Evolutionary conservation across 805 yeast genomes (phyloP).

Genomic region (Candida sakaeoensis): DNA sequence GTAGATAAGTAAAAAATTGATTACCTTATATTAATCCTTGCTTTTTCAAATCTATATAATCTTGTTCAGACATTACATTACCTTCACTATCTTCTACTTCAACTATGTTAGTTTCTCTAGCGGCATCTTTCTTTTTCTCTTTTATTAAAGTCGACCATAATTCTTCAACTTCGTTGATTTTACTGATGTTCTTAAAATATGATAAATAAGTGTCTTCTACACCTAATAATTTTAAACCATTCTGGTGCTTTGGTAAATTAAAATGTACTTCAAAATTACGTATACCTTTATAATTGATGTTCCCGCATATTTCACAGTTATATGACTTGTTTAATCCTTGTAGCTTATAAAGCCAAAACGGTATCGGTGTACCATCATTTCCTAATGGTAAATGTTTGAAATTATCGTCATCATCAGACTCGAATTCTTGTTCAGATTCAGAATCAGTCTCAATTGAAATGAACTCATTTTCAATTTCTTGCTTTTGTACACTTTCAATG

Average conservation of each 20-base stretch:
- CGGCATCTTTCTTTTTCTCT: conserved; percentile 33
- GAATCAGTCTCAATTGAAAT: conserved; percentile 25
- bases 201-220: conserved; percentile 43
- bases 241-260: conserved; percentile 59
- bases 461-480: conserved; percentile 36
- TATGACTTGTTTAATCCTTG: conserved; percentile 77
- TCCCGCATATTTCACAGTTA: conserved; percentile 85
- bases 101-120: conserved; percentile 49
- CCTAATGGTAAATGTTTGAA: conserved; percentile 73
- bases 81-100: conserved; percentile 94
- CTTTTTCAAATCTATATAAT: conserved; percentile 77
- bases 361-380: conserved; percentile 88
- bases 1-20: too few relatives aligned
- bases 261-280: conserved; percentile 73
- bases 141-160: conserved; percentile 49
- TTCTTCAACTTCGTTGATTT: conserved; percentile 62
- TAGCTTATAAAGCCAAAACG: conserved; percentile 86
- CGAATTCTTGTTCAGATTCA: conserved; percentile 13
- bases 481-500: conserved; percentile 43
- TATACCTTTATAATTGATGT: conserved; percentile 68
- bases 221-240: conserved; percentile 75
- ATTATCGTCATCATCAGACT: conserved; percentile 33
- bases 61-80: conserved; percentile 81
- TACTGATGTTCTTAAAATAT: conserved; percentile 60
- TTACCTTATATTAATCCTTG: conserved; percentile 68